phyloP scores from a whole-genome alignment of 257 asterid species.

The Penstemon newberryi region DNA sequence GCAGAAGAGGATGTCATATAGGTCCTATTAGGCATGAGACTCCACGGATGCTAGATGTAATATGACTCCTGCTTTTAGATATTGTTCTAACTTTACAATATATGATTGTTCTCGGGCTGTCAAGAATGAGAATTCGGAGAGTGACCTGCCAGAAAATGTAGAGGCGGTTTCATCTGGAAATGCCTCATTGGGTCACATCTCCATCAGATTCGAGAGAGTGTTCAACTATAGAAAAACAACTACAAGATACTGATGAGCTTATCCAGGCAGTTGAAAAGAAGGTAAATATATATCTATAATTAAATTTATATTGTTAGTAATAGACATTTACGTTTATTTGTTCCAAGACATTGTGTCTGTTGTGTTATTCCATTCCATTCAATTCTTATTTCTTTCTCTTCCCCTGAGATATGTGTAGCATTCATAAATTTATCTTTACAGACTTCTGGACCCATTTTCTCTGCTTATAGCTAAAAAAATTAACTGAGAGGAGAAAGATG shows the following conservation, averaged over 20 bases:
- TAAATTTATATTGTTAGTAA: not conserved
- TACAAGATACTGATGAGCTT: constrained; percentile 78
- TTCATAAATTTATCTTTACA: too few relatives aligned
- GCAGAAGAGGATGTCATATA: not conserved
- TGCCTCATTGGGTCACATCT: constrained; percentile 42
- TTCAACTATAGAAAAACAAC: constrained; percentile 52
- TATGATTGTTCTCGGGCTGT: constrained; percentile 58
- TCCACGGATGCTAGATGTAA: too few relatives aligned
- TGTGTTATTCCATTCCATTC: not conserved
- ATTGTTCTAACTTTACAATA: not conserved
- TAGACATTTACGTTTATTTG: not conserved
- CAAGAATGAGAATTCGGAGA: constrained; percentile 50
- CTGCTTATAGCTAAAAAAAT: constrained; percentile 16
- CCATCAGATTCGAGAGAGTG: constrained; percentile 49
- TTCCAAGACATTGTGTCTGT: not conserved
- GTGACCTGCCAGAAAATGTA: constrained; percentile 39
- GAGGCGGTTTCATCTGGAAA: constrained; percentile 51
- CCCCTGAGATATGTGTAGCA: not conserved
- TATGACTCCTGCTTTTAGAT: not conserved
- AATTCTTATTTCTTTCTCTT: not conserved
- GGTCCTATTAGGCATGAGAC: not conserved
- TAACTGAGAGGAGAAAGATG: constrained; percentile 54
- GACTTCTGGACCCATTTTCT: constrained; percentile 3
- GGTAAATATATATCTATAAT: constrained; percentile 37
- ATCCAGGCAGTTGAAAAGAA: constrained; percentile 91